Evolutionary conservation across 139 green algal genomes (phyloP).

Genomic region (Diplosphaera chodatii): DNA sequence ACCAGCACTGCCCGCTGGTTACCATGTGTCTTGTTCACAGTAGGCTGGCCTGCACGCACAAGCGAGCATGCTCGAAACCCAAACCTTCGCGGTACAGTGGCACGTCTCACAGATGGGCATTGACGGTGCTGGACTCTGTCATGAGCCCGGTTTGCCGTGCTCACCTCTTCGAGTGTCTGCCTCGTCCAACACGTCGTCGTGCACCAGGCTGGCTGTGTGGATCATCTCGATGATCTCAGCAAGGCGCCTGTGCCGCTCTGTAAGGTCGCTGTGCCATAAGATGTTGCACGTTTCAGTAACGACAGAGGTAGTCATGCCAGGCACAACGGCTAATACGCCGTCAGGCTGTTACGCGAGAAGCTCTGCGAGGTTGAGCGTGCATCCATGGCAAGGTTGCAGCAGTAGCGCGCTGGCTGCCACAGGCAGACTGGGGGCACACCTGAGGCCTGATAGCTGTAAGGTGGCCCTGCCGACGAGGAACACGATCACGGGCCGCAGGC

Average conservation of each 20-base stretch:
- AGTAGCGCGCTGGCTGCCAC: no score
- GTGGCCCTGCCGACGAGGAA: conserved; percentile 86
- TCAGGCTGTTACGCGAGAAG: no score
- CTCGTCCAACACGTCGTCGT: conserved; percentile 99
- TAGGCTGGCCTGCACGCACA: conserved; percentile 71
- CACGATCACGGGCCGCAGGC: conserved; percentile 82
- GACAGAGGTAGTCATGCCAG: no score
- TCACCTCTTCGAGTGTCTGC: conserved; percentile 77
- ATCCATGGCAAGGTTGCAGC: no score
- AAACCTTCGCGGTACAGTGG: neutral
- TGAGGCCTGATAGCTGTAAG: conserved; percentile 42
- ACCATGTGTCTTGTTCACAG: conserved; percentile 92
- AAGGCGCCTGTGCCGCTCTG: conserved; percentile 75
- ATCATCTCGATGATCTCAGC: conserved; percentile 99
- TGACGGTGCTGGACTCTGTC: no score
- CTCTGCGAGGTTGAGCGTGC: no score
- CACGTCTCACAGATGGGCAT: neutral
- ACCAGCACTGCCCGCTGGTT: conserved; percentile 91
- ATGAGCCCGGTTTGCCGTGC: neutral
- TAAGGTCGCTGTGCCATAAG: conserved; percentile 83
- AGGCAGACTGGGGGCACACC: no score
- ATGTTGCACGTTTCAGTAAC: no score
- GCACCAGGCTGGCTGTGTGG: conserved; percentile 94
- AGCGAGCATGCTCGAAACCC: no score
- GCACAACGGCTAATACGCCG: no score